These are phyloP conservation scores for Lactuca sativa DNA, from an alignment of 129 eudicot genomes.

Conservation along the genomic window DNA sequence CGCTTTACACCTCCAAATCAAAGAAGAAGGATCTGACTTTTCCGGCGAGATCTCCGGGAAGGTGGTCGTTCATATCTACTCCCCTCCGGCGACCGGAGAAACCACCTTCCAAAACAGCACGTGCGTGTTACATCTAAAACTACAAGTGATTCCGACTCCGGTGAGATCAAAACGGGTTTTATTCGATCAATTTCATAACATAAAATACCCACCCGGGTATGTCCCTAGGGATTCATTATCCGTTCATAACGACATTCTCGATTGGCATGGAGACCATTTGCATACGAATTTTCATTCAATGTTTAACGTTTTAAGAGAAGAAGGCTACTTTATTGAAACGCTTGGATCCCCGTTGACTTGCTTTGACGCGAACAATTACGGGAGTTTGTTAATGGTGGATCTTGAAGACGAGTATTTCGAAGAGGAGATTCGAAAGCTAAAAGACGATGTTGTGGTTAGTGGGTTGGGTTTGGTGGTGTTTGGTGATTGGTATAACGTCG, in stretches of 20 bases:
- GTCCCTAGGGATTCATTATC: conserved; percentile 91
- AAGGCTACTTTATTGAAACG: conserved; percentile 69
- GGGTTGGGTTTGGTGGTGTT: conserved; percentile 72
- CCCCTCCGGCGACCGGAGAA: conserved; percentile 87
- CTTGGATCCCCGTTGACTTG: conserved; percentile 88
- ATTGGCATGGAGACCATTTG: conserved; percentile 88
- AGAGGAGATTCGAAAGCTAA: conserved; percentile 64
- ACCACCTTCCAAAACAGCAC: conserved; percentile 50
- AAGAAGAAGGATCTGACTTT: conserved; percentile 88
- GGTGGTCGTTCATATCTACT: conserved; percentile 62
- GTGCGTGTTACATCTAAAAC: conserved; percentile 68
- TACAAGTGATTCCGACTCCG: conserved; percentile 91
- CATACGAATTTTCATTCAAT: conserved; percentile 72
- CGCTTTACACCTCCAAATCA: conserved; percentile 95
- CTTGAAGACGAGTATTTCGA: conserved; percentile 77
- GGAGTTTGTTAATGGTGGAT: conserved; percentile 78
- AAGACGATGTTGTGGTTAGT: conserved; percentile 46
- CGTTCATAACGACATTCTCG: conserved; percentile 93
- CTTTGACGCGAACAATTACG: conserved; percentile 68
- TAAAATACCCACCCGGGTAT: conserved; percentile 96
- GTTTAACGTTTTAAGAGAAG: conserved; percentile 71
- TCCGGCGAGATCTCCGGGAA: conserved; percentile 86
- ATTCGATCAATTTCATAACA: conserved; percentile 95
- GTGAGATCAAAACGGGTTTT: conserved; percentile 66
- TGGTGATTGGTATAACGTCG: conserved; percentile 81